Percentiles rank a stretch among this genome's conserved stretches.
Conservation (phyloP, 441 rosid genomes). For the Melastoma candidum region DNA sequence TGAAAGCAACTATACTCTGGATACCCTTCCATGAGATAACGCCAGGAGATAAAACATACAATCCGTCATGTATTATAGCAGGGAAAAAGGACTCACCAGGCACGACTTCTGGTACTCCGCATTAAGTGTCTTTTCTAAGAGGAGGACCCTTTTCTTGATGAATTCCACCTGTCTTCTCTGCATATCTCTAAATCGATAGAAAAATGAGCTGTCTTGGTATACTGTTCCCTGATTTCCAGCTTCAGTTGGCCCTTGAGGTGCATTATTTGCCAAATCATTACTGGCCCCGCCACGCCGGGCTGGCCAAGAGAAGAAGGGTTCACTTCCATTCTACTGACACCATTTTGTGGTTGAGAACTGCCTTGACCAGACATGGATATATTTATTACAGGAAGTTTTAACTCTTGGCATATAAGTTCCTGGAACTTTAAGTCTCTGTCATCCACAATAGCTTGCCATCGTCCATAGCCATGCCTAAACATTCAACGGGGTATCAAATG, state of each 20-base stretch:
- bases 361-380: slow-evolving; percentile 61
- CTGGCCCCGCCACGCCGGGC: slow-evolving; percentile 39
- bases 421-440: slow-evolving; percentile 82
- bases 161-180: slow-evolving; percentile 92
- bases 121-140: slow-evolving; percentile 78
- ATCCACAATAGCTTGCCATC: slow-evolving; percentile 99
- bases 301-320: slow-evolving; percentile 47
- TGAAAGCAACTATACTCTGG: too few species aligned
- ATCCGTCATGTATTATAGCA: too few species aligned
- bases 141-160: slow-evolving; percentile 90
- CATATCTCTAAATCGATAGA: slow-evolving; percentile 79
- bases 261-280: slow-evolving; percentile 37
- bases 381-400: slow-evolving; percentile 67
- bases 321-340: slow-evolving; percentile 30
- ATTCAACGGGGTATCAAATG: slow-evolving; percentile 5
- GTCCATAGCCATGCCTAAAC: slow-evolving; percentile 94
- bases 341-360: slow-evolving; percentile 54
- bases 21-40: too few species aligned
- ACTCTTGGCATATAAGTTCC: slow-evolving; percentile 80
- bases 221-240: slow-evolving; percentile 30
- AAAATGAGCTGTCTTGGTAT: slow-evolving; percentile 40
- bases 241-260: slow-evolving; percentile 39
- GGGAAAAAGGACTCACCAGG: slow-evolving; percentile 39
- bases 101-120: slow-evolving; percentile 60
- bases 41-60: too few species aligned